phyloP scores from a whole-genome alignment of 2,329 filamentous ascomycete genomes.

The Talaromyces albobiverticillius region DNA sequence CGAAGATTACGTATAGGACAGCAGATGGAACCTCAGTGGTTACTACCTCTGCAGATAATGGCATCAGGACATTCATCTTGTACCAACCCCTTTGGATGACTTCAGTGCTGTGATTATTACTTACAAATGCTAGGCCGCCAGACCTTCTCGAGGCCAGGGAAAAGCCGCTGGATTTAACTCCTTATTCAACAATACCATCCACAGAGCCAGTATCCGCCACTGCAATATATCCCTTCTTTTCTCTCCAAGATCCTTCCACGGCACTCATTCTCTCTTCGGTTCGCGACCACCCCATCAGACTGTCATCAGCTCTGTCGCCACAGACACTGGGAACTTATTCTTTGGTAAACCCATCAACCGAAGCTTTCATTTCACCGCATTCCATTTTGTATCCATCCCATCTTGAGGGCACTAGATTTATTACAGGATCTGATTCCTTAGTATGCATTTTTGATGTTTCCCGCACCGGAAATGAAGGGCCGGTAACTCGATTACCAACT shows the following conservation, averaged over 20 bases:
- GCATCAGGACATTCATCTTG: constrained; percentile 54
- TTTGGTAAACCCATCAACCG: constrained; percentile 53
- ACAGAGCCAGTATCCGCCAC: constrained; percentile 53
- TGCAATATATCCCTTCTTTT: constrained; percentile 55
- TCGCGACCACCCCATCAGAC: constrained; percentile 54
- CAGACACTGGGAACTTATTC: constrained; percentile 52
- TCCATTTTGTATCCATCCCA: constrained; percentile 52
- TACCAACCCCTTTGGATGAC: constrained; percentile 28
- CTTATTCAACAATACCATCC: constrained; percentile 47
- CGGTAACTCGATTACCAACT: constrained; percentile 45
- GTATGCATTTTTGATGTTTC: constrained; percentile 57
- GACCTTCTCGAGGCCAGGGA: constrained; percentile 44
- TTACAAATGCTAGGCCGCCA: constrained; percentile 35
- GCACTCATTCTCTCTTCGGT: constrained; percentile 52
- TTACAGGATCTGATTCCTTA: constrained; percentile 55
- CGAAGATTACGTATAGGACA: constrained; percentile 32
- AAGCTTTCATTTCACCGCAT: constrained; percentile 55
- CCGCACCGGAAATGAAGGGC: constrained; percentile 44
- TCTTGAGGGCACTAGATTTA: constrained; percentile 49
- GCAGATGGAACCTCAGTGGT: constrained; percentile 58
- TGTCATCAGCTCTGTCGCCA: constrained; percentile 54
- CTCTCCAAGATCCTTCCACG: constrained; percentile 49
- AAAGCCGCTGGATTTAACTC: constrained; percentile 36
- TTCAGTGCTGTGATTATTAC: background rate
- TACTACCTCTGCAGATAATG: constrained; percentile 51